Base-by-base conservation (phyloP, 495 filamentous ascomycete genomes). In the Lasiosphaeris hirsuta region DNA sequence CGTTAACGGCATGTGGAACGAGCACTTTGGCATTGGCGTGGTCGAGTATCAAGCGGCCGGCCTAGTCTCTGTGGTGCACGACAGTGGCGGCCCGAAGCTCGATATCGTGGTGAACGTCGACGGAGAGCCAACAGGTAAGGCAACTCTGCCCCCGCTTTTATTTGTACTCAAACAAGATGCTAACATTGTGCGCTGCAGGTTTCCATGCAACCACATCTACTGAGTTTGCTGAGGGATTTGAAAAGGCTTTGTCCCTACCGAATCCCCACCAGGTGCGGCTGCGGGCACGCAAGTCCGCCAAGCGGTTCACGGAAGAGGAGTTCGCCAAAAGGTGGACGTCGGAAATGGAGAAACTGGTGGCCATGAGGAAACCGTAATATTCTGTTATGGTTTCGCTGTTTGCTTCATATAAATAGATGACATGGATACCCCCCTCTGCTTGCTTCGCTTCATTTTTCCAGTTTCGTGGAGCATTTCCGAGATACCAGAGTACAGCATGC, bases 1-100 rank as follows among this genome's bases (percentile, higher is more conserved):
- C 37, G 90, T 94, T 3, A 98, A 98, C 65, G 92, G 86, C 54
- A 98, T 98, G 94, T 98, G 95, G 94, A 97, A 96, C 67, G 94
- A 98, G 74, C 94, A 98, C 72, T 98, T 97, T 66, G 95, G 94
- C 14, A 98, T 98, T 59, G 94, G 94, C 5, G 92, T 97, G 14
- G 94, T 98, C 6, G 94, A 98, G 75, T 98, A 98, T 67, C 94
- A 96, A 71, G 94, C 94, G 7, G 95, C 94, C 0, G 94, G 94
- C 0, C 75, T 98, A 36, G 88, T 98, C 51, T 83, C 84, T 39
- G 92, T 98, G 0, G 95, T 97, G 5, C 91, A 97, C 63, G 81
- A 96, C 66, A 90, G 86, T 14, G 94, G 95, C 7, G 94, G 94
- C 3, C 94, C 94, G 9, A 93, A 92, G 69, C 67, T 88, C 62